phyloP scores from a whole-genome alignment of 2,329 filamentous ascomycete species.

The Cercospora sp. region DNA sequence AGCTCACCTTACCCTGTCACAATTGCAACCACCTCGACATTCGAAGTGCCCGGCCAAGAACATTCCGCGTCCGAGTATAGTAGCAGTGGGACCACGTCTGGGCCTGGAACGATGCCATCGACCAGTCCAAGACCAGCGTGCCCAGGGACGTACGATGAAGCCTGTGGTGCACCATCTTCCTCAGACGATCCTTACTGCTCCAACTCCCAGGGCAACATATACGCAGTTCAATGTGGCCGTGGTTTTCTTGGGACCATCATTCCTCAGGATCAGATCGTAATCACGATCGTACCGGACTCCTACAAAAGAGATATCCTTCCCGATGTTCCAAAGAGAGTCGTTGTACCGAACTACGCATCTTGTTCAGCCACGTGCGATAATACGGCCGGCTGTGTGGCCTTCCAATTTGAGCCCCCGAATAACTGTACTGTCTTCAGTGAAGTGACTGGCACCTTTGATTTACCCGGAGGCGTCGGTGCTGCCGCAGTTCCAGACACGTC shows the following conservation, averaged over 20 bases:
- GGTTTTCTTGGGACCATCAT: slow-evolving; percentile 15
- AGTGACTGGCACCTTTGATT: slow-evolving; percentile 29
- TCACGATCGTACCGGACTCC: slow-evolving; percentile 1
- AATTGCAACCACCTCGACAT: slow-evolving; percentile 2
- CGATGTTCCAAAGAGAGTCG: slow-evolving; percentile 14
- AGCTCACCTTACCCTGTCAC: slow-evolving; percentile 6
- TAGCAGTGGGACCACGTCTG: background rate
- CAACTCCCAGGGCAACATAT: slow-evolving; percentile 8
- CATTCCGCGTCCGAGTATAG: background rate
- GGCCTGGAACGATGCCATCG: background rate
- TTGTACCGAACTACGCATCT: slow-evolving; percentile 18
- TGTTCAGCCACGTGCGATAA: slow-evolving; percentile 30
- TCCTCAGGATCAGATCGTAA: slow-evolving; percentile 4
- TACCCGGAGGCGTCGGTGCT: slow-evolving; percentile 29
- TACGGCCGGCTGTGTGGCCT: slow-evolving; percentile 32
- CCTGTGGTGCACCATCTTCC: slow-evolving; percentile 2
- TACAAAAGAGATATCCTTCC: slow-evolving; percentile 4
- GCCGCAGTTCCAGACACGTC: slow-evolving; percentile 17
- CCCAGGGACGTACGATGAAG: slow-evolving; percentile 6
- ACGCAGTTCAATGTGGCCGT: slow-evolving; percentile 13
- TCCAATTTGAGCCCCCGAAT: slow-evolving; percentile 31
- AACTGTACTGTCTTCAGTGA: slow-evolving; percentile 36
- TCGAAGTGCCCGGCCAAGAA: background rate
- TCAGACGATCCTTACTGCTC: slow-evolving; percentile 7
- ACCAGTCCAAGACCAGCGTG: slow-evolving; percentile 6